Percentiles rank a stretch among this genome's conserved stretches.
These are phyloP conservation scores for Hericium coralloides DNA, from an alignment of 768 basidiomycete genomes.

Conservation along the genomic window DNA sequence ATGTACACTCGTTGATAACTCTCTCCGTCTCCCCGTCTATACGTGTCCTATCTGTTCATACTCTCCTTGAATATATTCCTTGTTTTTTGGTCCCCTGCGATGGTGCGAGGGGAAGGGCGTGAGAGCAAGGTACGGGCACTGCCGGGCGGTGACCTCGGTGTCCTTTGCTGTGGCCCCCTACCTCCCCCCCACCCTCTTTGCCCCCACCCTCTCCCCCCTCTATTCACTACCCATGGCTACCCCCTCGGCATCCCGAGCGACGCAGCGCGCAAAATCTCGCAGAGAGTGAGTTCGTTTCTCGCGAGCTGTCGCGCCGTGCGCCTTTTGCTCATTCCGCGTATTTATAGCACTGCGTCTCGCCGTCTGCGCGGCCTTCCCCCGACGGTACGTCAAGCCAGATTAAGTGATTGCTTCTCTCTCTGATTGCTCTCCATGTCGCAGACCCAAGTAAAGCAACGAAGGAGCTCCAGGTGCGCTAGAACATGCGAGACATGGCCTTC, in stretches of 20 bases:
- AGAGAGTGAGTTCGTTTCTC: neutral
- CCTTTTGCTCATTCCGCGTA: neutral
- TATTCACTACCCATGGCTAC: too few species aligned
- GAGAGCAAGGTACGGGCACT: neutral
- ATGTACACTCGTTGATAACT: constrained; percentile 4
- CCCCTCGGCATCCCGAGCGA: neutral
- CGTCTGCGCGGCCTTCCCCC: neutral
- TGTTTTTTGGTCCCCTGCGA: neutral
- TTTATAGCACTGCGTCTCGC: neutral
- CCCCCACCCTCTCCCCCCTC: neutral
- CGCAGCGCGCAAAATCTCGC: neutral
- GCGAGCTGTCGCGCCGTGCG: neutral
- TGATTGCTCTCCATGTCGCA: neutral
- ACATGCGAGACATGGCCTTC: neutral
- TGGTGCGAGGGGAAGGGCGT: neutral
- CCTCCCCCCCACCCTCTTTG: neutral
- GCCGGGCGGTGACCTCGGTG: neutral
- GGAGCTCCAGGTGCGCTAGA: neutral
- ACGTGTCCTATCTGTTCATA: neutral
- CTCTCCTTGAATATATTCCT: neutral
- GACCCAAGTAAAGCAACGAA: neutral
- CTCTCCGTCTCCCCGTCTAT: neutral
- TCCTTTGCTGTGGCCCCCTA: neutral
- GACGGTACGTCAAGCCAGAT: neutral
- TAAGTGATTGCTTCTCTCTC: neutral